phyloP scores from a whole-genome alignment of 352 stramenopile genomes.

The Phytopythium kandeliae region DNA sequence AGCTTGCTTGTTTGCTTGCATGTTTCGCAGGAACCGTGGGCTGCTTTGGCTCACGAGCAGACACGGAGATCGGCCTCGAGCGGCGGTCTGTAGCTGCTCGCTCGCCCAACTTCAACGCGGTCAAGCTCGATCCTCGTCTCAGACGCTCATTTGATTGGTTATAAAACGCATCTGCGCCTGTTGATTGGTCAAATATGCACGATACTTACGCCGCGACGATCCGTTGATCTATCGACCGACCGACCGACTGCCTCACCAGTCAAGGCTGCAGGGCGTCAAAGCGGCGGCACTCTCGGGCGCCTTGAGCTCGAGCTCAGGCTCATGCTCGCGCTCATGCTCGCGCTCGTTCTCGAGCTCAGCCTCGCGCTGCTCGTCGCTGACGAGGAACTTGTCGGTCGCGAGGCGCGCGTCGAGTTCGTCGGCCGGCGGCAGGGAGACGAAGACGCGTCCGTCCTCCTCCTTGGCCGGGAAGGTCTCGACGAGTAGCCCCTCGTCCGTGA shows the following conservation, averaged over 20 bases:
- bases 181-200: neutral
- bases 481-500: conserved; percentile 59
- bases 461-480: conserved; percentile 86
- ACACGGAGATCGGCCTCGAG: too few species aligned
- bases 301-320: neutral
- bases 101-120: neutral
- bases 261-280: conserved; percentile 6
- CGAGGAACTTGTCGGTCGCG: conserved; percentile 58
- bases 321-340: too few species aligned
- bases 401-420: conserved; percentile 82
- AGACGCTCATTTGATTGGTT: neutral
- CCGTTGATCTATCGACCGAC: too few species aligned
- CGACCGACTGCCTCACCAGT: conserved; percentile 20
- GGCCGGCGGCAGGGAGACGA: conserved; percentile 70
- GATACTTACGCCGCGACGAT: neutral
- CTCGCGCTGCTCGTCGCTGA: conserved; percentile 6
- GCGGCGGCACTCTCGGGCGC: neutral
- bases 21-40: too few species aligned
- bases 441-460: conserved; percentile 61
- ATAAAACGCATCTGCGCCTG: too few species aligned
- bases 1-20: too few species aligned
- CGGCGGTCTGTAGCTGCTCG: too few species aligned
- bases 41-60: too few species aligned
- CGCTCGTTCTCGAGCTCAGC: too few species aligned
- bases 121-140: neutral